A percentile compares a stretch with the other conserved stretches of the same genome.
Evolutionary conservation across 2,329 filamentous ascomycete species (phyloP).

Genomic region (Pseudogymnoascus sp.): DNA sequence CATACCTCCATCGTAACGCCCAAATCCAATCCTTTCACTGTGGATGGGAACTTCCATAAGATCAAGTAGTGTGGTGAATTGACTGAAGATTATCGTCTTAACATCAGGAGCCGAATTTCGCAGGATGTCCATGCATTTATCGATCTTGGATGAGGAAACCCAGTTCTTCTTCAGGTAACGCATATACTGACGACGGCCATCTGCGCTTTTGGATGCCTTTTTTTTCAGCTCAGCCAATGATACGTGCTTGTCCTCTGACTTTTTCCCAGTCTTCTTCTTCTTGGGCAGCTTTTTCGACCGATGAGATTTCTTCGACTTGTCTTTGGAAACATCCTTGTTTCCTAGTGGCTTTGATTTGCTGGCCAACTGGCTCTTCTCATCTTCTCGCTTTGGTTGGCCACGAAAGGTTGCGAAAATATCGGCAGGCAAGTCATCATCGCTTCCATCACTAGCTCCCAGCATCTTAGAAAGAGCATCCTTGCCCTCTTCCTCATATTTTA

Average conservation of each 20-base stretch:
- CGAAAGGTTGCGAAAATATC: slow-evolving; percentile 1
- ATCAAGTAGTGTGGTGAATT: slow-evolving; percentile 74
- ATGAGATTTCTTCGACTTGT: slow-evolving; percentile 1
- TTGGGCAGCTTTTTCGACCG: slow-evolving; percentile 16
- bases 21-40: slow-evolving; percentile 43
- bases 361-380: neutral
- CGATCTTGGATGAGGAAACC: slow-evolving; percentile 64
- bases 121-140: slow-evolving; percentile 19
- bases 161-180: slow-evolving; percentile 65
- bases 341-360: neutral
- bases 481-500: neutral
- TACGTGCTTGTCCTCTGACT: slow-evolving; percentile 30
- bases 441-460: neutral
- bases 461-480: neutral
- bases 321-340: neutral
- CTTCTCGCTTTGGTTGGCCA: slow-evolving; percentile 11
- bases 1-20: slow-evolving; percentile 74
- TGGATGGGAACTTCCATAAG: slow-evolving; percentile 67
- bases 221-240: slow-evolving; percentile 62
- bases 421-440: slow-evolving; percentile 1
- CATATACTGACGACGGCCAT: slow-evolving; percentile 64
- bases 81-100: slow-evolving; percentile 77
- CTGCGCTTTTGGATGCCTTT: slow-evolving; percentile 54
- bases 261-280: slow-evolving; percentile 24
- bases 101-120: slow-evolving; percentile 43